Percentiles rank a stretch among this genome's conserved stretches.
phyloP scores from a whole-genome alignment of 768 basidiomycete genomes.

The Hydnomerulius pinastri region DNA sequence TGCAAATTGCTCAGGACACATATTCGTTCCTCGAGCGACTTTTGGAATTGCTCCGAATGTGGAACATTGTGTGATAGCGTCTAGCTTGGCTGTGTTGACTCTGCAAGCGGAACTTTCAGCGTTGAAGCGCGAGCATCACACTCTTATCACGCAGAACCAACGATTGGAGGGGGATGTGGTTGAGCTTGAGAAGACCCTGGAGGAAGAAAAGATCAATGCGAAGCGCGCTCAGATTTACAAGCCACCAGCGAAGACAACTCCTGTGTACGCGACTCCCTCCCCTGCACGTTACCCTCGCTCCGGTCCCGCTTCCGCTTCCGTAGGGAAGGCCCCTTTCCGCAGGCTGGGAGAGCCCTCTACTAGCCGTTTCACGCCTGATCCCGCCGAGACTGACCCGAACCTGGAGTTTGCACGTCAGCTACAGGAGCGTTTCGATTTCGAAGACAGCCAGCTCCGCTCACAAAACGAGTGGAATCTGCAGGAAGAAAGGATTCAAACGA shows the following conservation, averaged over 20 bases:
- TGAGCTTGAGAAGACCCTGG: slow-evolving; percentile 14
- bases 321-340: not conserved
- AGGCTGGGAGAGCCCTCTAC: not conserved
- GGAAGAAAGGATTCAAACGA: slow-evolving; percentile 9
- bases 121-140: slow-evolving; percentile 32
- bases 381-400: slow-evolving; percentile 11
- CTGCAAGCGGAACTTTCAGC: slow-evolving; percentile 43
- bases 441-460: slow-evolving; percentile 35
- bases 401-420: slow-evolving; percentile 28
- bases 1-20: slow-evolving; percentile 54
- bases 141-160: slow-evolving; percentile 20
- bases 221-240: not conserved
- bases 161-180: slow-evolving; percentile 28
- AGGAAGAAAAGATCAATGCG: slow-evolving; percentile 10
- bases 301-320: not conserved
- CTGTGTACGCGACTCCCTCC: not conserved
- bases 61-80: slow-evolving; percentile 42
- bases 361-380: not conserved
- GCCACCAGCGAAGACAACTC: not conserved
- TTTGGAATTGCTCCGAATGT: slow-evolving; percentile 16
- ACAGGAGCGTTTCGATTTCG: slow-evolving; percentile 44
- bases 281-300: not conserved
- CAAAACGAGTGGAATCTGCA: slow-evolving; percentile 28
- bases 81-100: slow-evolving; percentile 50
- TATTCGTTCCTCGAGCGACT: slow-evolving; percentile 43